Evolutionary conservation across 2,329 filamentous ascomycete species (phyloP), one percentile per base, ranked within the genome.

Genomic region (Colletotrichum tofieldiae): DNA sequence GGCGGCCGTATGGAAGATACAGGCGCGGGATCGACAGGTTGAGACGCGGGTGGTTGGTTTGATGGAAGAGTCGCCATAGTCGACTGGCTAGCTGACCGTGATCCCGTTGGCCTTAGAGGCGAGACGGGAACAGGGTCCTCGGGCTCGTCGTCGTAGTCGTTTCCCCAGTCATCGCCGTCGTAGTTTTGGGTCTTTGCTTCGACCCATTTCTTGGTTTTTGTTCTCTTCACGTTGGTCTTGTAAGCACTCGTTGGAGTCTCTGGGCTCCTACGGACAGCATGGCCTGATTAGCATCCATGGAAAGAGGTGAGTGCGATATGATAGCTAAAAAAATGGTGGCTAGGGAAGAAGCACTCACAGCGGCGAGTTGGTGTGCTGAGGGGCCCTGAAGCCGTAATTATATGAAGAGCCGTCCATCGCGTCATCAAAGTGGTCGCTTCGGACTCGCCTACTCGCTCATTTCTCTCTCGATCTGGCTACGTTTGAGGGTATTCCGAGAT

Each of bases 191-290:
- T 88, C 82, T 95, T 96, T 45, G 96, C 96, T 78, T 97, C 93
- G 47, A 96, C 93, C 96, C 96, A 98, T 89, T 97, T 97, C 83
- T 92, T 93, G 67, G 95, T 98, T 84, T 97, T 97, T 67, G 91
- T 89, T 73, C 96, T 92, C 83, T 94, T 96, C 60, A 98, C 92
- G 81, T 98, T 97, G 63, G 94, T 90, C 80, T 93, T 93, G 83
- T 95, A 98, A 35, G 77, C 80, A 65, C 76, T 78, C 26, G 79
- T 65, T 18, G 73, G 73, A 14, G 72, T 74, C 26, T 75, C 72
- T 11, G 73, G 72, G 68, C 72, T 75, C 45, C 72, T 75, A 29
- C 5, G 39, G 26, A 18, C n/a, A 51, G 26, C 7, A 20, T 35
- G 20, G 16, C 18, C 52, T n/a, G 9, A 23, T 72, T 45, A 72